Conservation (phyloP, 2,329 filamentous ascomycete genomes). For the Beauveria medogensis region DNA sequence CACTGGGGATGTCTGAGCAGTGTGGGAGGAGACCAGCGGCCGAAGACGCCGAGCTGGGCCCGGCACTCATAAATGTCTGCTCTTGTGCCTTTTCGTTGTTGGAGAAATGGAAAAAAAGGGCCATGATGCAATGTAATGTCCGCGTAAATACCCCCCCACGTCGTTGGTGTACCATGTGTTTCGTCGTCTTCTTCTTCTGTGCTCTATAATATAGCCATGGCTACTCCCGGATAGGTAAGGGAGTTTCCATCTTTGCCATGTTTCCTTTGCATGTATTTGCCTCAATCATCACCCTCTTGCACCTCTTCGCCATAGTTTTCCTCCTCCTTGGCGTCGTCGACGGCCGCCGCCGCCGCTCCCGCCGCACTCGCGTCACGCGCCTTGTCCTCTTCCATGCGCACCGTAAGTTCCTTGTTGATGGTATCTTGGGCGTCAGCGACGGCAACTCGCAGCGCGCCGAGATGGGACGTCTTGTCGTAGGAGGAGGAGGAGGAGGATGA, state of each 20-base stretch:
- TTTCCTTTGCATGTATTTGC: not conserved
- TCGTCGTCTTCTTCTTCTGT: not conserved
- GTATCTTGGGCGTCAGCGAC: slow-evolving; percentile 51
- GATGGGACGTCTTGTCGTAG: slow-evolving; percentile 49
- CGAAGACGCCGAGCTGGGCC: slow-evolving; percentile 26
- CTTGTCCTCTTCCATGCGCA: slow-evolving; percentile 68
- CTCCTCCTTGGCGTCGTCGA: slow-evolving; percentile 55
- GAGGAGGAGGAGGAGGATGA: slow-evolving; percentile 24
- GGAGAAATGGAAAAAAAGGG: not conserved
- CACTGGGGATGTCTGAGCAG: slow-evolving; percentile 69
- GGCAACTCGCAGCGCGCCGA: slow-evolving; percentile 50
- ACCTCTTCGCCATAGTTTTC: slow-evolving; percentile 83
- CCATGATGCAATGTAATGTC: slow-evolving; percentile 2
- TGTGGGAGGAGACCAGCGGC: slow-evolving; percentile 21
- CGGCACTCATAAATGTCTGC: slow-evolving; percentile 22
- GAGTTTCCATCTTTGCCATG: not conserved
- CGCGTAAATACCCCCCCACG: slow-evolving; percentile 10
- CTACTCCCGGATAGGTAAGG: not conserved
- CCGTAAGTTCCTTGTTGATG: slow-evolving; percentile 64
- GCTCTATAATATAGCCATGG: not conserved
- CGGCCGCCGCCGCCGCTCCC: slow-evolving; percentile 17
- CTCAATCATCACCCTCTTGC: slow-evolving; percentile 51
- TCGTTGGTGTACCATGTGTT: not conserved
- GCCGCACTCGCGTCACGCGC: slow-evolving; percentile 30
- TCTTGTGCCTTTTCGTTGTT: not conserved